Base-by-base conservation (phyloP, 805 yeast species). In the Myxozyma kluyveri region DNA sequence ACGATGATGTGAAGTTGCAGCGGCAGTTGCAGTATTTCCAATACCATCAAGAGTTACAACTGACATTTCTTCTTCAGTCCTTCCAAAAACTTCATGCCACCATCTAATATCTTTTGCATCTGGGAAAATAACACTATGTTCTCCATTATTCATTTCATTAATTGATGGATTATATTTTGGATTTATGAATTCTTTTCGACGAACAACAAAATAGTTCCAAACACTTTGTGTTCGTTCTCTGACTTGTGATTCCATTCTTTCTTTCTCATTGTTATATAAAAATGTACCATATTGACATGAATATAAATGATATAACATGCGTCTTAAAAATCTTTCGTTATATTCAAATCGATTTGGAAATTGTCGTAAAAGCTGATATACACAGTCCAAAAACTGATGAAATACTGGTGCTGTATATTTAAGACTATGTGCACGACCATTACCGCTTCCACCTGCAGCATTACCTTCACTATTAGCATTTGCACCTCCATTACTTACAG, bases 231-330 rank as follows among this genome's bases (percentile, higher is more conserved):
- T 86, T 10, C 75, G 71, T 2, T 68, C 61, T 5, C 62, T 65
- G 1, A 80, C 67, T 9, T 74, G 66, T 24, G 73, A 68, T n/a
- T 69, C 70, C 5, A 70, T 62, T 49, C 82, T 70, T 53, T 88
- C 95, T 45, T 69, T 67, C 64, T 93, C 96, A 41, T 78, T 76
- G 63, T 93, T 84, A 60, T 79, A 82, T 47, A 93, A 67, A 62
- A 93, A 93, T 1, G 96, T 82, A 2, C 98, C 98, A 68, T 89
- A 93, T 67, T 93, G 98, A 62, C 98, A 89, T 0, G 97, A 87
- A 64, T 89, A 88, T 44, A 86, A 71, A 67, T 93, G 98, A 65
- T 93, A 93, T 19, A 88, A 75, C 50, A 93, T 72, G 45, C 98
- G 72, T 59, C 96, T 78, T 57, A 93, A 67, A 62, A 93, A 88